Base-by-base conservation (phyloP, 805 yeast genomes). In the Candida pini region DNA sequence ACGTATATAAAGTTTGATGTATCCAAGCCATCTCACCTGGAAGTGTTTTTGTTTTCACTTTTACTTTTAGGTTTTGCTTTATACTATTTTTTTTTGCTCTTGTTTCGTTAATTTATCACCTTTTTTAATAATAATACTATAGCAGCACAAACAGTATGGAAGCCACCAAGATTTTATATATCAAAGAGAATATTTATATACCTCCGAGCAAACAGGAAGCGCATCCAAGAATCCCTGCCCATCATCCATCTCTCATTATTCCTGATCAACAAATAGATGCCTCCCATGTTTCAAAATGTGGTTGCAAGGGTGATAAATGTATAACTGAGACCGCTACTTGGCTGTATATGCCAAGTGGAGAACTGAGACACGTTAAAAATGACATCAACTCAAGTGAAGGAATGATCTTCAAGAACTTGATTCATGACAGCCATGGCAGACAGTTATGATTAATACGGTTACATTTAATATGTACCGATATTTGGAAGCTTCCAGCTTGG, bases 291-390 rank as follows among this genome's bases (percentile, higher is more conserved):
- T 47, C 54, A 9, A 38, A 45, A 15, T 60, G 65, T 42, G 66
- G 66, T 2, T 60, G 65, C 34, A 47, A 53, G 23, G 62, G 64
- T 5, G 52, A 46, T 16, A 39, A 41, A 10, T 60, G 64, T 31
- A 60, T 61, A 32, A 49, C 49, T 6, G 58, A 61, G 28, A 48
- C 43, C 14, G 64, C 64, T 2, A 40, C 39, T 20, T 61, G 66
- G 66, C 41, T 61, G 13, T 61, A 61, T 33, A 54, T 54, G 3
- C 58, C 63, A 9, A 46, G 58, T 21, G 65, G 66, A 9, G 63
- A 59, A 40, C 45, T 61, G 6, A 54, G 50, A 23, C 35, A 46
- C 18, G 18, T 34, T 2, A 36, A 41, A 10, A 22, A 28, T 13
- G 61, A 53, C 30, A 47, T 56, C 22, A 46, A 44, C 15, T 34